Conservation (phyloP, 129 eudicot genomes). For the Ambrosia artemisiifolia region DNA sequence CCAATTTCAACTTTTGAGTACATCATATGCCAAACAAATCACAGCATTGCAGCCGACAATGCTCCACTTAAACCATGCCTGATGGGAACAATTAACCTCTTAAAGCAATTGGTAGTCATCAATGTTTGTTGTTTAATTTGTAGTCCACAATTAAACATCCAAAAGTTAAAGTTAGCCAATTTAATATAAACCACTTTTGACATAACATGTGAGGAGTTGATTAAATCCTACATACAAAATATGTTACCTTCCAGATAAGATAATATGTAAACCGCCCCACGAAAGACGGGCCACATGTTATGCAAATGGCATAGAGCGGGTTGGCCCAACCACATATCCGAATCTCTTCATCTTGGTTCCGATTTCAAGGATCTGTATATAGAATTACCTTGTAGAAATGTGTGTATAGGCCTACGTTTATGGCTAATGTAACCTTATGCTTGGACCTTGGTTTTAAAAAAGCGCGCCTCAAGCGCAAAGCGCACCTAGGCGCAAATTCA, state of each 20-base stretch:
- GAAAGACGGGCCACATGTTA: no score
- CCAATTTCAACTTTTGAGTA: conserved; percentile 23
- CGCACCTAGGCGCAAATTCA: no score
- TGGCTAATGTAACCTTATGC: no score
- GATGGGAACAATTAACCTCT: background rate
- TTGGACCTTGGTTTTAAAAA: no score
- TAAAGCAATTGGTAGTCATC: conserved; percentile 10
- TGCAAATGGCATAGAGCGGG: no score
- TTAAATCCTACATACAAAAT: background rate
- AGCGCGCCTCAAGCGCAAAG: no score
- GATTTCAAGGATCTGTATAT: no score
- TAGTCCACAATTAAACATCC: conserved; percentile 3
- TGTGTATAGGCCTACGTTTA: no score
- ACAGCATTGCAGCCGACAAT: conserved; percentile 12
- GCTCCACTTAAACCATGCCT: background rate
- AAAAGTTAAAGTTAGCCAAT: conserved; percentile 13
- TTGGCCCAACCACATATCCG: no score
- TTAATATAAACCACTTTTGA: conserved; percentile 21
- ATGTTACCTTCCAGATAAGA: background rate
- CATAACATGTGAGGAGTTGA: conserved; percentile 22
- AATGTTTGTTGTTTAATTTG: conserved; percentile 13
- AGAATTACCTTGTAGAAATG: no score
- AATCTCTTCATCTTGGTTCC: no score
- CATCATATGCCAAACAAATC: conserved; percentile 14
- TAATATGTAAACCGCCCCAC: background rate